phyloP scores from a whole-genome alignment of 2,329 filamentous ascomycete genomes.

The Grosmannia serpens region DNA sequence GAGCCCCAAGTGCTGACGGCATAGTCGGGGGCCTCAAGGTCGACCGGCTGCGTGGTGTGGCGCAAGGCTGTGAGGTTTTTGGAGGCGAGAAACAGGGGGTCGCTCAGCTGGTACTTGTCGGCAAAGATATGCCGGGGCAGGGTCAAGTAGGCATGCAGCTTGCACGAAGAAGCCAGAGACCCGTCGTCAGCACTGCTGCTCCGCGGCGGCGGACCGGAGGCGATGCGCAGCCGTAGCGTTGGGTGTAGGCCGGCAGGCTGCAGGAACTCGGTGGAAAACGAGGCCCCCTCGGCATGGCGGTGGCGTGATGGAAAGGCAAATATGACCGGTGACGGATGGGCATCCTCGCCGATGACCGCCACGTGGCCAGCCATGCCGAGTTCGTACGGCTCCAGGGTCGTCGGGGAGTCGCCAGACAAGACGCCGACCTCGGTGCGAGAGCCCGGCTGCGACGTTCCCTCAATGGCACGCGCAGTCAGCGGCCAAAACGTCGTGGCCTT shows the following conservation, averaged over 20 bases:
- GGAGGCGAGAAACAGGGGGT: constrained; percentile 64
- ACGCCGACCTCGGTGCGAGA: constrained; percentile 72
- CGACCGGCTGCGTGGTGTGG: constrained; percentile 63
- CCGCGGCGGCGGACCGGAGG: constrained; percentile 35
- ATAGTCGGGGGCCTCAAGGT: constrained; percentile 86
- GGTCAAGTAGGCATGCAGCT: constrained; percentile 68
- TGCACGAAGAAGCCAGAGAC: constrained; percentile 36
- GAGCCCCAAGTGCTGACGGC: constrained; percentile 68
- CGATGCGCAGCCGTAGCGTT: constrained; percentile 57
- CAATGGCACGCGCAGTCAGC: constrained; percentile 27
- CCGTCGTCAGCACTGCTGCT: constrained; percentile 15
- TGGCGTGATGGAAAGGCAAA: constrained; percentile 82
- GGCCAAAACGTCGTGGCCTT: constrained; percentile 56
- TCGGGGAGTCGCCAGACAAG: constrained; percentile 51
- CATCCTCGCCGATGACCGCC: constrained; percentile 65
- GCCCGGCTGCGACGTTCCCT: constrained; percentile 26
- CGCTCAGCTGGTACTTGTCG: constrained; percentile 75
- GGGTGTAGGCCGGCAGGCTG: constrained; percentile 74
- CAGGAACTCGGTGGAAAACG: constrained; percentile 54
- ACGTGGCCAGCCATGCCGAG: constrained; percentile 69
- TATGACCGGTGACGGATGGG: constrained; percentile 59
- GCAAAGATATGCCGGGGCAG: constrained; percentile 73
- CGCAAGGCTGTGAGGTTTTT: constrained; percentile 64
- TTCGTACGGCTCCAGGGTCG: constrained; percentile 55
- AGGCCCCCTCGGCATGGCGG: constrained; percentile 37